Conservation (phyloP, 352 stramenopile species). For the Phytopythium aichiense region DNA sequence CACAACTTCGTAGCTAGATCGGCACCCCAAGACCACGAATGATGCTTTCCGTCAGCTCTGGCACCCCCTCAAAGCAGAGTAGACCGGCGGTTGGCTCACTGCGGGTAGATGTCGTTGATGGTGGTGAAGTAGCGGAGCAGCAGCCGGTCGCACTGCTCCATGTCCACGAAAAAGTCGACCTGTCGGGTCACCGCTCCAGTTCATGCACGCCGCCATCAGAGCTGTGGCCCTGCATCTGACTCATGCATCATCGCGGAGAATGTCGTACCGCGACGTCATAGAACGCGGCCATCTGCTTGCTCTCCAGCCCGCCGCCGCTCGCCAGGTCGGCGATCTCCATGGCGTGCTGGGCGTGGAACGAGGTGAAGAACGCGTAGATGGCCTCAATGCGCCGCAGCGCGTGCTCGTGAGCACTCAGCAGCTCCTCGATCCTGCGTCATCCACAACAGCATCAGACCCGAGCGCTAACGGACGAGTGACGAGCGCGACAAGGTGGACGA, state of each 20-base stretch:
- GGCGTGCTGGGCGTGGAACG: slow-evolving; percentile 41
- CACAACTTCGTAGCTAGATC: slow-evolving; percentile 53
- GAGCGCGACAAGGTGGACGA: slow-evolving; percentile 4
- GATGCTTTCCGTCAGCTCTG: background rate
- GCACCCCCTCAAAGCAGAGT: background rate
- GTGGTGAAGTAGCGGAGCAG: slow-evolving; percentile 75
- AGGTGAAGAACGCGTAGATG: slow-evolving; percentile 65
- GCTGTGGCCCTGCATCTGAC: background rate
- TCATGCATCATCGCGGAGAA: background rate
- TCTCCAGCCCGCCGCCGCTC: slow-evolving; percentile 7
- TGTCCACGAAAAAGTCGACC: slow-evolving; percentile 84
- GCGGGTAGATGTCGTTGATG: slow-evolving; percentile 79
- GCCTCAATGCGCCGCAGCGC: slow-evolving; percentile 50
- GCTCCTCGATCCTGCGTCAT: slow-evolving; percentile 55
- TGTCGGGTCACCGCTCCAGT: slow-evolving; percentile 7
- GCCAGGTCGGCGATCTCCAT: slow-evolving; percentile 27
- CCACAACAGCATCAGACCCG: background rate
- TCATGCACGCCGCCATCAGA: background rate
- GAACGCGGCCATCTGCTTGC: slow-evolving; percentile 30
- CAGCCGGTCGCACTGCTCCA: slow-evolving; percentile 84
- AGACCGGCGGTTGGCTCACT: slow-evolving; percentile 30
- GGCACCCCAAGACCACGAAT: background rate
- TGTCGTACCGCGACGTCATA: slow-evolving; percentile 40
- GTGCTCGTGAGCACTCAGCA: slow-evolving; percentile 54
- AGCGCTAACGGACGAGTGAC: background rate